Conservation (phyloP, 169 alveolate species). For the Cryptosporidium meleagridis region DNA sequence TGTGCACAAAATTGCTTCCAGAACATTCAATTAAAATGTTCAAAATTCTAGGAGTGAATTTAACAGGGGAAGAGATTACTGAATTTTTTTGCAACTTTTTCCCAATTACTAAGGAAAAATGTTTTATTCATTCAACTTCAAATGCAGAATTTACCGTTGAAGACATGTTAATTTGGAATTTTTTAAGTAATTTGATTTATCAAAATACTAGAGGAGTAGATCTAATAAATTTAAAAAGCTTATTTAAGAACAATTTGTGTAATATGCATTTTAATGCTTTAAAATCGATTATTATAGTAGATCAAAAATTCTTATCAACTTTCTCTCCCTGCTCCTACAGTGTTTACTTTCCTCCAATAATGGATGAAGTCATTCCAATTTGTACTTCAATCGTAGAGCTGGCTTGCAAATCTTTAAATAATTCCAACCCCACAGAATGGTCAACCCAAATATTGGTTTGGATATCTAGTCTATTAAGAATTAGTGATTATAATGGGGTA, state of each 20-base stretch:
- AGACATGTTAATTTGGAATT: background rate
- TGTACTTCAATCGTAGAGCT: slow-evolving; percentile 25
- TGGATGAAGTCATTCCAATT: slow-evolving; percentile 42
- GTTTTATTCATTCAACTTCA: background rate
- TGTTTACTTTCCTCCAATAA: slow-evolving; percentile 24
- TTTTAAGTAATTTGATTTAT: background rate
- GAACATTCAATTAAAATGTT: background rate
- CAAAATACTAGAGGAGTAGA: background rate
- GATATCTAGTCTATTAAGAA: slow-evolving; percentile 5
- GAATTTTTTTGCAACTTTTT: background rate
- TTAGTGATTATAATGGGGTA: slow-evolving; percentile 31
- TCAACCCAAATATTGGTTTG: background rate
- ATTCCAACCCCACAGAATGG: slow-evolving; percentile 6
- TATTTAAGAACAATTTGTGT: background rate
- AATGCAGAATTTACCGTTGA: background rate
- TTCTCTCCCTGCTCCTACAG: background rate
- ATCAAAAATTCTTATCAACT: background rate
- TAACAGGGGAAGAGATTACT: background rate
- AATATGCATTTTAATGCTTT: background rate
- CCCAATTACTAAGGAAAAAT: background rate
- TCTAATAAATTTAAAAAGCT: background rate
- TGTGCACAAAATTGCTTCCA: background rate
- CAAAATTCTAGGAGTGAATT: background rate
- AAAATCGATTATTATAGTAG: background rate
- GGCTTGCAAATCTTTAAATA: background rate